Evolutionary conservation across 371 early-diverging fungal species (phyloP).

Genomic region (Chytridium lagenaria): DNA sequence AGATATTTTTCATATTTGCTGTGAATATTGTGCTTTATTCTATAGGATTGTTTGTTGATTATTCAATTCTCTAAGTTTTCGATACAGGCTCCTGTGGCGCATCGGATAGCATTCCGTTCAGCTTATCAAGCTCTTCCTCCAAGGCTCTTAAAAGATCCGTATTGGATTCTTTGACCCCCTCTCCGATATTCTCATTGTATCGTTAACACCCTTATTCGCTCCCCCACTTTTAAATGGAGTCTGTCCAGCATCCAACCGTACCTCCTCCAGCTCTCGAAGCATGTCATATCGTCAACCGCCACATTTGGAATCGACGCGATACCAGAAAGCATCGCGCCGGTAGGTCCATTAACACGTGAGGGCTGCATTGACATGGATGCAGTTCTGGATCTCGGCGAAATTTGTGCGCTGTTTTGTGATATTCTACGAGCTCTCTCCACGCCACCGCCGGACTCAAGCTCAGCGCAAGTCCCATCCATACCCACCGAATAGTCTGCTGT

Average conservation of each 20-base stretch:
- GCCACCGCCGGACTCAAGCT: no score
- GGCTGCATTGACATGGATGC: neutral
- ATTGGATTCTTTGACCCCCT: neutral
- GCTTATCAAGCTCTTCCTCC: neutral
- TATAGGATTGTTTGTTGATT: no score
- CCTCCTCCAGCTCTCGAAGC: no score
- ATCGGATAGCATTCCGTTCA: neutral
- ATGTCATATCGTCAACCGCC: neutral
- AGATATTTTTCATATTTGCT: no score
- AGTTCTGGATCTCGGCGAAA: neutral
- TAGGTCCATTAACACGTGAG: neutral
- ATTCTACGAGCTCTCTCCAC: no score
- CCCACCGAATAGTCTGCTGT: neutral
- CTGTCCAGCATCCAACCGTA: no score
- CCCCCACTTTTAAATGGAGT: no score
- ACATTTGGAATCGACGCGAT: neutral
- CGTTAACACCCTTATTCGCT: neutral
- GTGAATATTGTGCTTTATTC: no score
- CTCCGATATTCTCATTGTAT: neutral
- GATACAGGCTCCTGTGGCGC: no score
- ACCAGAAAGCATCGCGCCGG: no score
- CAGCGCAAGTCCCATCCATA: conserved; percentile 2
- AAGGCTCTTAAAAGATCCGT: conserved; percentile 6
- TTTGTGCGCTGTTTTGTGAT: neutral
- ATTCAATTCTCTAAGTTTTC: no score